Percentiles rank a stretch among this genome's conserved stretches.
Evolutionary conservation across 2,329 filamentous ascomycete genomes (phyloP).

Genomic region (Pyricularia sp.): DNA sequence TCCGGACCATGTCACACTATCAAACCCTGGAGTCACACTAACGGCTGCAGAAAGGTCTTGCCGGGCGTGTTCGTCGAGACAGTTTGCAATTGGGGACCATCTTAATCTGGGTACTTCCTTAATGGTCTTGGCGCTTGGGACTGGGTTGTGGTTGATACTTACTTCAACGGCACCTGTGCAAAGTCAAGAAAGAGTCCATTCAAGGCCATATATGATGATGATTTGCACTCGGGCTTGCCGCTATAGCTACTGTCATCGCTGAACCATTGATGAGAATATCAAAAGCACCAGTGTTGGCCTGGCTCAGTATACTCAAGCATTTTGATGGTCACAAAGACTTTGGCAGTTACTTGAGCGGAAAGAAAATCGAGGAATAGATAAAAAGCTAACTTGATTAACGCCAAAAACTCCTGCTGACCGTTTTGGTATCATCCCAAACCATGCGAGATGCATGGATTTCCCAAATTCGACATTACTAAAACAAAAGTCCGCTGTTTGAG

Average conservation of each 20-base stretch:
- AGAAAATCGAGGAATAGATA: neutral
- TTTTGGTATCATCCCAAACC: neutral
- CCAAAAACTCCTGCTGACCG: neutral
- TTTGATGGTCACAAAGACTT: neutral
- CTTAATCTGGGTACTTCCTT: neutral
- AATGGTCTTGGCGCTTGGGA: neutral
- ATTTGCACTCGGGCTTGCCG: neutral
- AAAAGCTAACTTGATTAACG: neutral
- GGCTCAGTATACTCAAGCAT: neutral
- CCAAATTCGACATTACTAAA: neutral
- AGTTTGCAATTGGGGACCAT: neutral
- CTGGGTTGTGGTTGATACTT: neutral
- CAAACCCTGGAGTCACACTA: neutral
- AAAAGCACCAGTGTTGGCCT: neutral
- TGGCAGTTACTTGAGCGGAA: neutral
- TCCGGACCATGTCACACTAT: neutral
- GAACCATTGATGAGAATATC: neutral
- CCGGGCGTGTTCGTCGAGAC: neutral
- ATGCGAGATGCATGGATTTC: neutral
- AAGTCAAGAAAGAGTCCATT: neutral
- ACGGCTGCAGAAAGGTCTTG: neutral
- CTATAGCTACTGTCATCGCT: neutral
- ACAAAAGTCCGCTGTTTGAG: neutral
- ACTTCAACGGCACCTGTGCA: neutral
- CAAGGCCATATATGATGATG: neutral